Conservation (phyloP, 805 yeast species). For the Metschnikowia kunwiensis region DNA sequence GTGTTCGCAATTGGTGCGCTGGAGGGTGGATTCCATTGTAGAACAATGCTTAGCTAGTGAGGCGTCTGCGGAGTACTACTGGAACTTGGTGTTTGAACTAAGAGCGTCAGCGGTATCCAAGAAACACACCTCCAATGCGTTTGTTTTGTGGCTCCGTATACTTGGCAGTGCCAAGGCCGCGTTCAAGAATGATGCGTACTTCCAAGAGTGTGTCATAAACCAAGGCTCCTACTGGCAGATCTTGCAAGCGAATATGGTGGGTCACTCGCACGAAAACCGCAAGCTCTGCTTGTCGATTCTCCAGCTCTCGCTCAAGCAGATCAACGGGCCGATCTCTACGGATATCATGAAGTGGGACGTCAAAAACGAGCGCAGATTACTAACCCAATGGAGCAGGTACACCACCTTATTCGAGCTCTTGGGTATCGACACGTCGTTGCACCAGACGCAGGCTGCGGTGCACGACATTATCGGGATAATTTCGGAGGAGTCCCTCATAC, state of each 20-base stretch:
- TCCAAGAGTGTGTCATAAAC: constrained; percentile 26
- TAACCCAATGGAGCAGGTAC: constrained; percentile 67
- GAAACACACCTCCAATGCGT: constrained; percentile 39
- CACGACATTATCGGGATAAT: constrained; percentile 58
- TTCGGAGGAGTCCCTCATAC: constrained; percentile 48
- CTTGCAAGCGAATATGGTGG: constrained; percentile 55
- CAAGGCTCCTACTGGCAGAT: constrained; percentile 45
- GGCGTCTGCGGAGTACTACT: constrained; percentile 27
- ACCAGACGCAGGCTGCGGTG: constrained; percentile 78
- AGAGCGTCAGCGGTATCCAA: constrained; percentile 22
- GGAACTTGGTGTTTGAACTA: constrained; percentile 46
- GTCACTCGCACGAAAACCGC: constrained; percentile 60
- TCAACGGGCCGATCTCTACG: constrained; percentile 34
- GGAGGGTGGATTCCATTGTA: constrained; percentile 46
- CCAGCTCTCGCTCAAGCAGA: constrained; percentile 53
- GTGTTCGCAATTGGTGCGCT: constrained; percentile 46
- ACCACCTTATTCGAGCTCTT: constrained; percentile 74
- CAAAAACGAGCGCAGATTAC: constrained; percentile 20
- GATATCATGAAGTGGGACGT: constrained; percentile 45
- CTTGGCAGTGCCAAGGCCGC: constrained; percentile 24
- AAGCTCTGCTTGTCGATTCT: constrained; percentile 67
- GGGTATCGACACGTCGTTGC: constrained; percentile 80
- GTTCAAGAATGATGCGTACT: constrained; percentile 15
- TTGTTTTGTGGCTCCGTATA: constrained; percentile 55
- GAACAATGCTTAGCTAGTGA: constrained; percentile 5